These are phyloP conservation scores for Brassica hybrid DNA, from an alignment of 441 rosid genomes.

Conservation along the genomic window DNA sequence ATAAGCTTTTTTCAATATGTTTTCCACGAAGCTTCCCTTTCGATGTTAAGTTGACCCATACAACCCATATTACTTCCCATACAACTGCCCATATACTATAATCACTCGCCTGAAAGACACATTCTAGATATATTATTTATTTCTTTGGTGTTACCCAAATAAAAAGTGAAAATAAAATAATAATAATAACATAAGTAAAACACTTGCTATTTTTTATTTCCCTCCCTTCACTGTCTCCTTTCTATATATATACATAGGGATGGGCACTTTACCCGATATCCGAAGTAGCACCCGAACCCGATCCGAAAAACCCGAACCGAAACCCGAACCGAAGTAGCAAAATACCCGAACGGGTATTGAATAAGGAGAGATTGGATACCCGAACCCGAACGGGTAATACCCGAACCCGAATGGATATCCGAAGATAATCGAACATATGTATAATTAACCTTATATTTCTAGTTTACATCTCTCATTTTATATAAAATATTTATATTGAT, in stretches of 20 bases:
- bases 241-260: background rate
- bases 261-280: too few species aligned
- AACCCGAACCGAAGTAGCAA: too few species aligned
- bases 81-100: constrained; percentile 44
- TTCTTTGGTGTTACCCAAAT: constrained; percentile 8
- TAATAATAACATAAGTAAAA: constrained; percentile 6
- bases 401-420: too few species aligned
- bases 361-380: too few species aligned
- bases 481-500: too few species aligned
- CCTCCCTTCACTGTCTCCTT: constrained; percentile 10
- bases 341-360: too few species aligned
- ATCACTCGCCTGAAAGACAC: constrained; percentile 41
- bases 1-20: background rate
- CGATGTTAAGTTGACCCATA: constrained; percentile 59
- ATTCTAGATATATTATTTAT: constrained; percentile 25
- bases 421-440: too few species aligned
- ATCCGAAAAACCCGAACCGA: too few species aligned
- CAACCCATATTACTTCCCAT: constrained; percentile 44
- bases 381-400: too few species aligned
- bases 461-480: too few species aligned
- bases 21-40: constrained; percentile 32
- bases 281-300: too few species aligned
- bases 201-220: constrained; percentile 39
- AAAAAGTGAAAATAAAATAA: constrained; percentile 27
- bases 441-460: too few species aligned